phyloP scores from a whole-genome alignment of 257 asterid species.

The Rubia yunnanensis region DNA sequence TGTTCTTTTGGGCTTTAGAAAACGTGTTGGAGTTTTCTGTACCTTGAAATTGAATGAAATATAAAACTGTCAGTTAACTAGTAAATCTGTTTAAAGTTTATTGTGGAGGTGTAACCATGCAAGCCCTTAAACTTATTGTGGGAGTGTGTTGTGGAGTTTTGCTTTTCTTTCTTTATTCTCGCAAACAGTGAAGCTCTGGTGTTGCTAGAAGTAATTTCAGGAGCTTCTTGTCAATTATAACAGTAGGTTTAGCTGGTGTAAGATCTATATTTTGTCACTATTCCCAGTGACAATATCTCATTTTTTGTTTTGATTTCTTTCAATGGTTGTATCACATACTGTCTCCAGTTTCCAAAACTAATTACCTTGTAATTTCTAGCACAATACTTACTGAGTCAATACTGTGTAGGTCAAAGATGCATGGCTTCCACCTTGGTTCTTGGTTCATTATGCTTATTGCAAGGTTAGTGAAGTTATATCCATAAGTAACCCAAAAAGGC shows the following conservation, averaged over 20 bases:
- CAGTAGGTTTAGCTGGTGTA: neutral
- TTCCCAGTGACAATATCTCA: neutral
- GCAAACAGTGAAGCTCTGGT: neutral
- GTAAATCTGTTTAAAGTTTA: neutral
- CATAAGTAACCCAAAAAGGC: neutral
- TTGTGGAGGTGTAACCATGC: neutral
- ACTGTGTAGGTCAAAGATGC: conserved; percentile 25
- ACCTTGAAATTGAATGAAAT: neutral
- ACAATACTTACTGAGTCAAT: neutral
- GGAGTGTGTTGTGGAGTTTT: neutral
- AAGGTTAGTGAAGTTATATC: conserved; percentile 22
- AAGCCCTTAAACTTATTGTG: neutral
- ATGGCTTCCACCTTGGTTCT: conserved; percentile 44
- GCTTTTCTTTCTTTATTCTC: neutral
- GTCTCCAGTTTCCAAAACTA: neutral
- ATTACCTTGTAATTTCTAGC: neutral
- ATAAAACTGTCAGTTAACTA: neutral
- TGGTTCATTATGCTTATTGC: conserved; percentile 27
- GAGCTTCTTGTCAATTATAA: neutral
- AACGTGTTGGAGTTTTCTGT: neutral
- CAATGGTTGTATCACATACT: neutral
- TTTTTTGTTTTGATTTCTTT: neutral
- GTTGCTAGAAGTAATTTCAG: neutral
- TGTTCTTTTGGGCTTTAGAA: neutral
- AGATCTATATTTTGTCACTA: neutral